A percentile compares a stretch with the other conserved stretches of the same genome.
These are phyloP conservation scores for Waitea zeae DNA, from an alignment of 1,284 basidiomycete species.

Conservation along the genomic window DNA sequence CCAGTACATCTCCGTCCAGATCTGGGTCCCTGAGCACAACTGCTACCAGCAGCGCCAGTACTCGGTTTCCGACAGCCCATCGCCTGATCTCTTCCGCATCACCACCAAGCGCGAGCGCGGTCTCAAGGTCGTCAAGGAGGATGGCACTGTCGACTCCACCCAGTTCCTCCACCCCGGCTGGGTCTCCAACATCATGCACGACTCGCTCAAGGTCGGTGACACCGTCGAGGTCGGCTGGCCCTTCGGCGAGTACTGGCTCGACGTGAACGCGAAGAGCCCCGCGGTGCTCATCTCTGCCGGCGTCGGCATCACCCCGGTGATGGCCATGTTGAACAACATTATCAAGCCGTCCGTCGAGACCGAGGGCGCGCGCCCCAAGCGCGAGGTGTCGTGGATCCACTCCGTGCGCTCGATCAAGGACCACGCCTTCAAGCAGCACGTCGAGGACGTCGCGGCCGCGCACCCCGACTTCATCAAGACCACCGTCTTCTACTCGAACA, in stretches of 20 bases:
- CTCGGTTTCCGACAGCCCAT: conserved; percentile 11
- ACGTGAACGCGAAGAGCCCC: conserved; percentile 8
- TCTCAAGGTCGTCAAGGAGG: conserved; percentile 2
- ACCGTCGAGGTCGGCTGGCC: conserved; percentile 10
- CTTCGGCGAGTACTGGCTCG: conserved; percentile 14
- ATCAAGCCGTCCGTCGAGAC: conserved; percentile 5
- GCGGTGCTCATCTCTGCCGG: conserved; percentile 12
- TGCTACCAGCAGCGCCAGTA: too few relatives aligned
- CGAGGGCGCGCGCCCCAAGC: conserved; percentile 1
- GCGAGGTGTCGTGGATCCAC: conserved; percentile 11
- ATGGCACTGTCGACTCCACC: conserved; percentile 5
- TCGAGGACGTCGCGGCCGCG: conserved; percentile 5
- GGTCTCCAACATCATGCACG: conserved; percentile 12
- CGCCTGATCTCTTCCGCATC: conserved; percentile 11
- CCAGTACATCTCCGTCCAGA: too few relatives aligned
- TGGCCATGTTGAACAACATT: conserved; percentile 12
- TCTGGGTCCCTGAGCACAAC: too few relatives aligned
- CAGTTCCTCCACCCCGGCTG: conserved; percentile 9
- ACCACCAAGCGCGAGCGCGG: conserved; percentile 12
- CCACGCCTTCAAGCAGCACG: conserved; percentile 10
- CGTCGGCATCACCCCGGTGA: conserved; percentile 12
- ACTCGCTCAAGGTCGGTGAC: conserved; percentile 9
- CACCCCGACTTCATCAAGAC: conserved; percentile 6
- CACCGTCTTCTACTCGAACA: conserved; percentile 9
- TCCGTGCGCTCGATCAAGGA: conserved; percentile 8